A percentile compares a stretch with the other conserved stretches of the same genome.
Conservation (phyloP, 331 rosid species). For the Phaseolus coccineus region DNA sequence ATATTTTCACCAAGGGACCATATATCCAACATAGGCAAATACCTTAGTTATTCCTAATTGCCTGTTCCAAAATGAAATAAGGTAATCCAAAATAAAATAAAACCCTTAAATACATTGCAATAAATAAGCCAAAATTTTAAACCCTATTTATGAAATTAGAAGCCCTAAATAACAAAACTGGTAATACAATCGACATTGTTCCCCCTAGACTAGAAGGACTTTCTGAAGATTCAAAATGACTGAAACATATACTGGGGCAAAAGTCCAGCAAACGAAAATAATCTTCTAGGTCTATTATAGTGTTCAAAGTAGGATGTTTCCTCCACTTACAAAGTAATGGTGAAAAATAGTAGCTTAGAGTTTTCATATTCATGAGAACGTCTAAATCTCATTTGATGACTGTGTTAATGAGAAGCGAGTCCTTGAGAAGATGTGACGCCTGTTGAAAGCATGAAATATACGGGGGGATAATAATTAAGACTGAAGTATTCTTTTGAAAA, state of each 20-base stretch:
- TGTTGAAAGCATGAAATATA: background rate
- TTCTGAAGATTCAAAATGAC: background rate
- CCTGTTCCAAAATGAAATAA: background rate
- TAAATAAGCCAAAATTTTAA: background rate
- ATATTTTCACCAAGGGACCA: background rate
- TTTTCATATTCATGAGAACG: no score
- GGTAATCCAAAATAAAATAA: background rate
- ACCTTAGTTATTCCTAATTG: background rate
- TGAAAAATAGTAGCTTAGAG: no score
- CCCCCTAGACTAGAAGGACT: background rate
- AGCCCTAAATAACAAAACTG: background rate
- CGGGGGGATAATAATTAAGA: background rate
- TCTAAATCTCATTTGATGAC: no score
- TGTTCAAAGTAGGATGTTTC: background rate
- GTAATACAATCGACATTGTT: background rate
- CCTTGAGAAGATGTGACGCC: background rate
- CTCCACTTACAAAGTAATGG: no score
- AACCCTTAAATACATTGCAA: background rate
- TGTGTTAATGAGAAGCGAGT: no score
- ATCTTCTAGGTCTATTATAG: background rate
- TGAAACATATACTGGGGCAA: background rate
- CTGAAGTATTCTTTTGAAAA: no score
- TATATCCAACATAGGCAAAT: background rate
- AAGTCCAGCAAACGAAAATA: background rate
- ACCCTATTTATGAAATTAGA: background rate